phyloP scores from a whole-genome alignment of 2,329 filamentous ascomycete genomes.

The Cadophora malorum region DNA sequence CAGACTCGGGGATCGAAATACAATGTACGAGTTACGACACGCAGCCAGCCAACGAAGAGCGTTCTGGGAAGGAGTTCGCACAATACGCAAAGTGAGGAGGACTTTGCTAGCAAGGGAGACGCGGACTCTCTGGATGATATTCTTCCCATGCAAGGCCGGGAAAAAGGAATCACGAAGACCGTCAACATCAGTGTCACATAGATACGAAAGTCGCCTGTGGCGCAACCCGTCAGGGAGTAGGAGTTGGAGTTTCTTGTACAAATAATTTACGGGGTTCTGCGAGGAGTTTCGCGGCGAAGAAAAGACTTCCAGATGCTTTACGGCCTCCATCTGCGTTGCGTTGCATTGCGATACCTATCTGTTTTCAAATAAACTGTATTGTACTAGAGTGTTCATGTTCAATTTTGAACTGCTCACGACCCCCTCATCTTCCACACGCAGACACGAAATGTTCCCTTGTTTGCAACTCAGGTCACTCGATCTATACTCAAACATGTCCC shows the following conservation, averaged over 20 bases:
- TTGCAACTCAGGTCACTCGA: background rate
- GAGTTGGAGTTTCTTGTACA: conserved; percentile 1
- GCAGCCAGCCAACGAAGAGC: conserved; percentile 19
- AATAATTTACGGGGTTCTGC: background rate
- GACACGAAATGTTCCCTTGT: background rate
- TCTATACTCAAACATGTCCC: background rate
- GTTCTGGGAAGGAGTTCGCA: background rate
- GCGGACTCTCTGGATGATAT: conserved; percentile 32
- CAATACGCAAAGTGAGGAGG: conserved; percentile 25
- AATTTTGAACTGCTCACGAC: background rate
- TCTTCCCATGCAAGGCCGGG: conserved; percentile 25
- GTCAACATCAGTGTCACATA: conserved; percentile 28
- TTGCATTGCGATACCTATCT: conserved; percentile 2
- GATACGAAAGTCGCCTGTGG: background rate
- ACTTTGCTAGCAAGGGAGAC: conserved; percentile 26
- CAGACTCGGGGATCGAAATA: conserved; percentile 25
- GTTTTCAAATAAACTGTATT: background rate
- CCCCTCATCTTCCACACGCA: background rate
- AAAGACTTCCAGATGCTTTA: background rate
- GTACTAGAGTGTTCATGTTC: background rate
- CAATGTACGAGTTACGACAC: conserved; percentile 29
- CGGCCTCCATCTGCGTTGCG: background rate
- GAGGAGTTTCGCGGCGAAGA: background rate
- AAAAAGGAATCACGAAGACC: conserved; percentile 34
- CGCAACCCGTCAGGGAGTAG: background rate